phyloP scores from a whole-genome alignment of 2,329 filamentous ascomycete species.

The Hypoxylon sp. region DNA sequence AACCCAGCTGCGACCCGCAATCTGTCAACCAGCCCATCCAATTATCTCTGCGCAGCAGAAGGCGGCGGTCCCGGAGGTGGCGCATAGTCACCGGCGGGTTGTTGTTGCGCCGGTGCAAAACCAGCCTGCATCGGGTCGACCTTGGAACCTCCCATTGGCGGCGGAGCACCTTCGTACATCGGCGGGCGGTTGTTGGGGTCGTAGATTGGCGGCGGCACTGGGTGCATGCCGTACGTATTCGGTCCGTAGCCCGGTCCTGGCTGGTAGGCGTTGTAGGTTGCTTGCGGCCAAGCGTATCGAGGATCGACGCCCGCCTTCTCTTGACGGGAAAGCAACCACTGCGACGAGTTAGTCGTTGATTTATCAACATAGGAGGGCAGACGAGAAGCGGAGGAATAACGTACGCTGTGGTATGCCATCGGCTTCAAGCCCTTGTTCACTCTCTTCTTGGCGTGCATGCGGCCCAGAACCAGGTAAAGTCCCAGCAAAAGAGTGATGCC shows the following conservation, averaged over 20 bases:
- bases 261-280: slow-evolving; percentile 57
- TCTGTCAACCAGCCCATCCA: slow-evolving; percentile 26
- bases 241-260: slow-evolving; percentile 47
- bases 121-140: slow-evolving; percentile 64
- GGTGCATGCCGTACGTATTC: slow-evolving; percentile 62
- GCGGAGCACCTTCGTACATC: slow-evolving; percentile 60
- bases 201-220: slow-evolving; percentile 69
- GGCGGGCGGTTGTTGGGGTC: slow-evolving; percentile 69
- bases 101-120: slow-evolving; percentile 46
- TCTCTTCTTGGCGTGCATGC: slow-evolving; percentile 76
- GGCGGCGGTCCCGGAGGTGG: slow-evolving; percentile 65
- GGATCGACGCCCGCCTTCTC: slow-evolving; percentile 63
- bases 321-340: slow-evolving; percentile 66
- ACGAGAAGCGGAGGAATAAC: slow-evolving; percentile 42
- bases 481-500: slow-evolving; percentile 69
- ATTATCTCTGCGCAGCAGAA: slow-evolving; percentile 45
- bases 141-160: slow-evolving; percentile 65
- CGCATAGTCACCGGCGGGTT: slow-evolving; percentile 55
- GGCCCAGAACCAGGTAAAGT: slow-evolving; percentile 74
- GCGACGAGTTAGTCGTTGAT: slow-evolving; percentile 9
- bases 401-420: slow-evolving; percentile 76
- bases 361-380: background rate
- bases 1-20: background rate
- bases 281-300: slow-evolving; percentile 60
- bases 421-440: slow-evolving; percentile 74